Conservation (phyloP, 768 basidiomycete genomes). For the Boletus sensibilis region DNA sequence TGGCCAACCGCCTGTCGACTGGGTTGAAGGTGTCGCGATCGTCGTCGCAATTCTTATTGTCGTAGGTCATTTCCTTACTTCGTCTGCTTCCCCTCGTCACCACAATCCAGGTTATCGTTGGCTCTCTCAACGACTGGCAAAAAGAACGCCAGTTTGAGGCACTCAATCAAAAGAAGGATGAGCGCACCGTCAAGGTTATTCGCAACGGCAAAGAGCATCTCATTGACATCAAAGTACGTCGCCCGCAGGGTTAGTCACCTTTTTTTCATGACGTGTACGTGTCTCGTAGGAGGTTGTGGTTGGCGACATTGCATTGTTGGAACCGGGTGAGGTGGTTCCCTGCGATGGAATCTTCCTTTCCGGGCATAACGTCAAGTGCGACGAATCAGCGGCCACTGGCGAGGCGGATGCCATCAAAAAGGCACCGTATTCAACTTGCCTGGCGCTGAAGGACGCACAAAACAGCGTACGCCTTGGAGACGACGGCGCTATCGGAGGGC, state of each 20-base stretch:
- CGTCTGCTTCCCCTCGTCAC: background rate
- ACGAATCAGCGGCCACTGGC: conserved; percentile 95
- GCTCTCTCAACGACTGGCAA: conserved; percentile 96
- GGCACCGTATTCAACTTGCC: conserved; percentile 69
- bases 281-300: conserved; percentile 78
- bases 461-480: conserved; percentile 12
- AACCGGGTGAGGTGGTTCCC: conserved; percentile 94
- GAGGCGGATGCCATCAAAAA: conserved; percentile 97
- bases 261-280: conserved; percentile 12
- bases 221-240: conserved; percentile 76
- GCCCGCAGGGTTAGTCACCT: background rate
- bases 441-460: conserved; percentile 46
- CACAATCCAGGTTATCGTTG: conserved; percentile 70
- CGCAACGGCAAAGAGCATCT: conserved; percentile 67
- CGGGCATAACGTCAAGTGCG: conserved; percentile 93
- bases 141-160: conserved; percentile 94
- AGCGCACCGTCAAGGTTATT: conserved; percentile 83
- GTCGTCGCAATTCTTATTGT: conserved; percentile 75
- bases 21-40: conserved; percentile 93
- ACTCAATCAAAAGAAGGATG: conserved; percentile 94
- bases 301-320: conserved; percentile 87
- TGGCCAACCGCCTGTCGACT: conserved; percentile 79
- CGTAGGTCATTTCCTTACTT: conserved; percentile 40
- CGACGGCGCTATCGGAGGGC: conserved; percentile 29
- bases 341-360: conserved; percentile 93